phyloP scores from a whole-genome alignment of 148 eudicot genomes.

The Arctostaphylos glauca region DNA sequence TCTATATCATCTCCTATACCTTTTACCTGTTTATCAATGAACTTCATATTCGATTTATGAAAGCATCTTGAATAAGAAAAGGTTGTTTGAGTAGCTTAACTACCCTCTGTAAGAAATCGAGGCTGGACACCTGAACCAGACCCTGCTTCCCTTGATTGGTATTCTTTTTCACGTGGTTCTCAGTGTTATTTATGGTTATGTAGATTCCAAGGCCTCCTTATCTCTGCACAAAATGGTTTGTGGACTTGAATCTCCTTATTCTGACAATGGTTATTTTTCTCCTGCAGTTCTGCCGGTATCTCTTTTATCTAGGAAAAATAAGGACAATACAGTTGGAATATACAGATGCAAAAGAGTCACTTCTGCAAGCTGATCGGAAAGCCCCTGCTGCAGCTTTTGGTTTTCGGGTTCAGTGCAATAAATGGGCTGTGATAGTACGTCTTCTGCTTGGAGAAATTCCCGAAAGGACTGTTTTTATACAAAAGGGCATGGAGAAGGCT shows the following conservation, averaged over 20 bases:
- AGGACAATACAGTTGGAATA: constrained; percentile 94
- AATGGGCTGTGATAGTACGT: constrained; percentile 94
- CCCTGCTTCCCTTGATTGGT: not conserved
- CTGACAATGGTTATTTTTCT: constrained; percentile 2
- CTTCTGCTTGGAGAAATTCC: constrained; percentile 89
- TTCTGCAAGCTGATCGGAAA: constrained; percentile 94
- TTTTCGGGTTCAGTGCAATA: constrained; percentile 89
- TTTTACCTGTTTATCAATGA: not conserved
- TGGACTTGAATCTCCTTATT: not conserved
- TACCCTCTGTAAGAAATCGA: not conserved
- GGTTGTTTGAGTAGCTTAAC: not conserved
- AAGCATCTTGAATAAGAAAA: not conserved
- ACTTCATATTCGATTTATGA: not conserved
- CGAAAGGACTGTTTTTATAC: constrained; percentile 92
- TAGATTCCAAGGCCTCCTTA: not conserved
- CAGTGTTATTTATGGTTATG: not conserved
- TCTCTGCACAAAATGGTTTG: not conserved
- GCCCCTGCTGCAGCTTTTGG: constrained; percentile 95
- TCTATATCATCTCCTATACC: not conserved
- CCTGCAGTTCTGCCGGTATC: constrained; percentile 81
- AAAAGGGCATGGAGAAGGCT: constrained; percentile 94
- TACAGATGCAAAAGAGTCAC: constrained; percentile 94
- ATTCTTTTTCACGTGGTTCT: not conserved
- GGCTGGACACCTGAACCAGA: not conserved
- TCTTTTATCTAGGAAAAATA: constrained; percentile 90